These are phyloP conservation scores for Barbarea vulgaris DNA, from an alignment of 345 rosid species.

Conservation along the genomic window DNA sequence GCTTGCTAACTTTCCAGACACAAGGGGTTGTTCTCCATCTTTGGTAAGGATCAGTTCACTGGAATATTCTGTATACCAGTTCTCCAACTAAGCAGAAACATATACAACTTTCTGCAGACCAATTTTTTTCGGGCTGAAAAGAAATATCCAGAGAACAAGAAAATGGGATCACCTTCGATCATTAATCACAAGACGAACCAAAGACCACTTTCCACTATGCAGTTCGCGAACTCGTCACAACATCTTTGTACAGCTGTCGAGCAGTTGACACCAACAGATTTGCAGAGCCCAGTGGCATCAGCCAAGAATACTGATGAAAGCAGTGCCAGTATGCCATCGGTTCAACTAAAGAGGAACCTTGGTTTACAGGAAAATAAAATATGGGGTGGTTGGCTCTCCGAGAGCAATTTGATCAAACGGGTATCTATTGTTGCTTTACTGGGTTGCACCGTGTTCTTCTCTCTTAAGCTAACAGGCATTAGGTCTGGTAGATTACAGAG, in stretches of 20 bases:
- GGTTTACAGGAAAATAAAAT: slow-evolving; percentile 50
- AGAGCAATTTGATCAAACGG: slow-evolving; percentile 49
- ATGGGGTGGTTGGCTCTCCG: slow-evolving; percentile 60
- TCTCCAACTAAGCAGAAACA: slow-evolving; percentile 18
- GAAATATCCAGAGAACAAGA: slow-evolving; percentile 54
- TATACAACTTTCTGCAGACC: slow-evolving; percentile 49
- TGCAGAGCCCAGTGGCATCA: slow-evolving; percentile 50
- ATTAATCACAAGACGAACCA: slow-evolving; percentile 44
- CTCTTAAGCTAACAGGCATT: slow-evolving; percentile 53
- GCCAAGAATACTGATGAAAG: slow-evolving; percentile 52
- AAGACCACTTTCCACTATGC: slow-evolving; percentile 57
- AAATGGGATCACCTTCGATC: slow-evolving; percentile 46
- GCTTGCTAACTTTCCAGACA: slow-evolving; percentile 79
- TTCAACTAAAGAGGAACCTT: slow-evolving; percentile 63
- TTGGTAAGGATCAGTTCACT: slow-evolving; percentile 58
- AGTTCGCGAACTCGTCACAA: slow-evolving; percentile 53
- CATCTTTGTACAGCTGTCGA: slow-evolving; percentile 76
- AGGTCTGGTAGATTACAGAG: slow-evolving; percentile 44
- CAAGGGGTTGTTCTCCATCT: slow-evolving; percentile 78
- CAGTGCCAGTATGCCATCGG: slow-evolving; percentile 50
- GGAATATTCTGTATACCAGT: slow-evolving; percentile 4
- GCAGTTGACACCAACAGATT: slow-evolving; percentile 66
- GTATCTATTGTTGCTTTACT: slow-evolving; percentile 53
- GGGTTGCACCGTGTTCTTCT: slow-evolving; percentile 58
- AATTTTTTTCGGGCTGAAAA: slow-evolving; percentile 65